A percentile compares a stretch with the other conserved stretches of the same genome.
phyloP scores from a whole-genome alignment of 352 stramenopile genomes.

The Thraustochytrium sp. region DNA sequence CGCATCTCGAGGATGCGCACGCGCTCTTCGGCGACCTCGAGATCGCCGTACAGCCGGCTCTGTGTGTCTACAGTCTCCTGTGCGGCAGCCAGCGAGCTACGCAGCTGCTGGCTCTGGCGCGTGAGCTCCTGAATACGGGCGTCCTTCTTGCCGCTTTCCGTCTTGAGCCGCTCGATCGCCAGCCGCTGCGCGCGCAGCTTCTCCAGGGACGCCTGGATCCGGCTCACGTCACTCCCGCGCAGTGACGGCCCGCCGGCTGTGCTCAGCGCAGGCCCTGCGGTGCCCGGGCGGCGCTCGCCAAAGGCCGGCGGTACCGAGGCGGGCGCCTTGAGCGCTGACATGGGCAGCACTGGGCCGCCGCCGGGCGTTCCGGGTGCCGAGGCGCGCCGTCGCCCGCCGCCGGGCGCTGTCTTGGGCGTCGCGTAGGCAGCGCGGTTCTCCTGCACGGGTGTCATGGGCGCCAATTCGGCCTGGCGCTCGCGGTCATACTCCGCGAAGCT shows the following conservation, averaged over 20 bases:
- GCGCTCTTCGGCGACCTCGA: constrained; percentile 8
- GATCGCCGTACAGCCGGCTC: not conserved
- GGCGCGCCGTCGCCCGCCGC: too few relatives aligned
- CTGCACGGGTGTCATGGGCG: not conserved
- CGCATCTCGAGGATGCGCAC: not conserved
- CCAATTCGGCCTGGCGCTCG: not conserved
- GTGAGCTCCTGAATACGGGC: not conserved
- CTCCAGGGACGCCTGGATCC: constrained; percentile 19
- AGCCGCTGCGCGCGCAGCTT: constrained; percentile 17
- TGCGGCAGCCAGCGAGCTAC: not conserved
- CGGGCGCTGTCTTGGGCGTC: not conserved
- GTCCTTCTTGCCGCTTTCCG: constrained; percentile 19
- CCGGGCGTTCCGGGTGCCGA: too few relatives aligned
- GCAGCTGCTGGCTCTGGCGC: not conserved
- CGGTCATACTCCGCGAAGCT: not conserved
- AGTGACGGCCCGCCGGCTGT: not conserved
- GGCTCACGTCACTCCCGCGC: not conserved
- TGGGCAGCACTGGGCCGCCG: not conserved
- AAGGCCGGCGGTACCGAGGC: not conserved
- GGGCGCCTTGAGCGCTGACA: not conserved
- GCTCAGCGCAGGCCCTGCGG: too few relatives aligned
- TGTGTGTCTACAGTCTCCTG: constrained; percentile 28
- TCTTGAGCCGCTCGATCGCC: constrained; percentile 24
- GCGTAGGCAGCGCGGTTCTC: not conserved
- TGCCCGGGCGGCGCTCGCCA: too few relatives aligned